Percentiles rank a stretch among this genome's conserved stretches.
Conservation (phyloP, 768 basidiomycete species). For the Lactarius hengduanensis region DNA sequence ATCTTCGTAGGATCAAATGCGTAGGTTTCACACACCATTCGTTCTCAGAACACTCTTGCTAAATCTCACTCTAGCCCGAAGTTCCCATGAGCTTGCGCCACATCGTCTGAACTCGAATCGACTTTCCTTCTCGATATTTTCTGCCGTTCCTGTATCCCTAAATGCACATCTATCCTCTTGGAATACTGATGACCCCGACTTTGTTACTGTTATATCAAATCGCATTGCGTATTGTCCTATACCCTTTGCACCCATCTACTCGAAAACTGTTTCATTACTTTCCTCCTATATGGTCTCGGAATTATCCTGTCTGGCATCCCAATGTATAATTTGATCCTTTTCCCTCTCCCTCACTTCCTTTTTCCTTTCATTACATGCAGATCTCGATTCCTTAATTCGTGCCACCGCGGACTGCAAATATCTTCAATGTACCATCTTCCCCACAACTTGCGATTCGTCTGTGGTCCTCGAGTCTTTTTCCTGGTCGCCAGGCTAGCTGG, state of each 20-base stretch:
- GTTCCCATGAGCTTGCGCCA: constrained; percentile 89
- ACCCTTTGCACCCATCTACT: constrained; percentile 58
- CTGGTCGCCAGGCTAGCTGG: constrained; percentile 75
- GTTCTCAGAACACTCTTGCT: constrained; percentile 20
- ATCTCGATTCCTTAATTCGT: constrained; percentile 31
- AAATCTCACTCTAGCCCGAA: constrained; percentile 62
- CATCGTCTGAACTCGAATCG: constrained; percentile 60
- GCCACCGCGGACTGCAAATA: constrained; percentile 39
- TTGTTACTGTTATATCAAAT: constrained; percentile 50
- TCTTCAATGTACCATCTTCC: constrained; percentile 88
- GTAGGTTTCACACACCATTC: constrained; percentile 45
- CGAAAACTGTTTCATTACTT: constrained; percentile 66
- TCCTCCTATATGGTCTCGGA: constrained; percentile 40
- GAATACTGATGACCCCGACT: constrained; percentile 25
- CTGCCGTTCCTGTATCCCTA: constrained; percentile 81
- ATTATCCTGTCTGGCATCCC: constrained; percentile 44
- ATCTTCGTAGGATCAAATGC: constrained; percentile 59
- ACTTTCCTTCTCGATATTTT: constrained; percentile 38
- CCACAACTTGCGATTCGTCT: constrained; percentile 80
- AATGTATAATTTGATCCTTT: constrained; percentile 58
- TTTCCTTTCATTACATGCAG: constrained; percentile 26
- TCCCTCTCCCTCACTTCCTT: constrained; percentile 42
- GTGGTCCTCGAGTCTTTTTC: constrained; percentile 31
- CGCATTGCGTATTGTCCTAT: constrained; percentile 56
- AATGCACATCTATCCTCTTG: constrained; percentile 42